phyloP scores from a whole-genome alignment of 306 rosid genomes.

The Citrullus colocynthis region DNA sequence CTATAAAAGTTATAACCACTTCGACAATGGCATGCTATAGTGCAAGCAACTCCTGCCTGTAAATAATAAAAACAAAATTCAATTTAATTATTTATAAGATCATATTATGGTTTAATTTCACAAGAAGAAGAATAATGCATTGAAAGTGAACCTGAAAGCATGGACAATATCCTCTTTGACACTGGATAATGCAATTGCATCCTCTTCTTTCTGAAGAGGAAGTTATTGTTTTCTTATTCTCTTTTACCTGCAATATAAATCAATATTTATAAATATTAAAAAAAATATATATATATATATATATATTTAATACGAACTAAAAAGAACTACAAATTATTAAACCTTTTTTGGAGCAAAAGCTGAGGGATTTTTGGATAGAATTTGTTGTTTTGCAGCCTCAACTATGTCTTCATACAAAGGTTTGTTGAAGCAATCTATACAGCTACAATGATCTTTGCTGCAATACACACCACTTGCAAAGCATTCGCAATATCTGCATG shows the following conservation, averaged over 20 bases:
- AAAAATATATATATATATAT: too few relatives aligned
- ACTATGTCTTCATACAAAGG: constrained; percentile 11
- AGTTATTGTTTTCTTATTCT: not conserved
- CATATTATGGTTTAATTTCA: too few relatives aligned
- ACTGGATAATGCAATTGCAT: constrained; percentile 29
- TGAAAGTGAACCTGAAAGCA: constrained; percentile 20
- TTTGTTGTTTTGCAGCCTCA: not conserved
- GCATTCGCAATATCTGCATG: constrained; percentile 29
- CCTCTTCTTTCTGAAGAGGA: constrained; percentile 6
- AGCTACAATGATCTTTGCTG: constrained; percentile 7
- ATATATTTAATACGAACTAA: too few relatives aligned
- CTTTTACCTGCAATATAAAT: constrained; percentile 7
- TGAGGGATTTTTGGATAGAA: constrained; percentile 19
- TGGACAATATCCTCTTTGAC: constrained; percentile 14
- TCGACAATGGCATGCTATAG: constrained; percentile 18
- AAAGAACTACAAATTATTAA: too few relatives aligned
- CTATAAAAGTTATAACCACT: constrained; percentile 25
- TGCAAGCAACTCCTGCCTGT: constrained; percentile 21
- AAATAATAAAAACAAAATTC: too few relatives aligned
- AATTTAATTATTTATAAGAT: too few relatives aligned
- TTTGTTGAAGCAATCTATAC: constrained; percentile 17
- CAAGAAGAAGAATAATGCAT: too few relatives aligned
- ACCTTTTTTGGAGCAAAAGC: constrained; percentile 19
- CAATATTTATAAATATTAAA: too few relatives aligned
- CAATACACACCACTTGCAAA: constrained; percentile 16